These are phyloP conservation scores for Oryza glaberrima DNA, from an alignment of 176 grass and related monocot genomes.

Conservation along the genomic window DNA sequence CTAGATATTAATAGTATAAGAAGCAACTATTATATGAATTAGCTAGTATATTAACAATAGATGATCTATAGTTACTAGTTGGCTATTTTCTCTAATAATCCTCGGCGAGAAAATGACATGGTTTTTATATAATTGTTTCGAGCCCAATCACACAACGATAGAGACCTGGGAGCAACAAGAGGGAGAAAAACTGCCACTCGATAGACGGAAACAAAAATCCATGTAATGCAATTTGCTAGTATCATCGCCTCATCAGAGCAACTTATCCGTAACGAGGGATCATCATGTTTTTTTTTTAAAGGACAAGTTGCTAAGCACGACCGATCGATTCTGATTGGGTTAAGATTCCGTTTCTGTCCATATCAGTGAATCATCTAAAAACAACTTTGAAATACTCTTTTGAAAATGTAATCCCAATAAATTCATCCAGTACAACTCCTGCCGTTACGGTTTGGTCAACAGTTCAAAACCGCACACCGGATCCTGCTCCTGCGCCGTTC, in stretches of 20 bases:
- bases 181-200: not conserved
- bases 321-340: not conserved
- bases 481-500: not conserved
- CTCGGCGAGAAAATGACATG: not conserved
- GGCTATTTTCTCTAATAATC: not conserved
- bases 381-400: not conserved
- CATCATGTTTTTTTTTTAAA: not conserved
- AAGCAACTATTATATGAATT: too few relatives aligned
- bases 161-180: not conserved
- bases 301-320: not conserved
- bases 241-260: not conserved
- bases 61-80: too few relatives aligned
- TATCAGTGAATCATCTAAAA: not conserved
- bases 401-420: not conserved
- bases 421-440: not conserved
- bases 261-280: not conserved
- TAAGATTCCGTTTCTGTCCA: not conserved
- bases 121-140: not conserved
- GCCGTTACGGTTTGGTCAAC: not conserved
- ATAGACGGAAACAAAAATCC: not conserved
- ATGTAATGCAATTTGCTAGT: not conserved
- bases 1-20: too few relatives aligned
- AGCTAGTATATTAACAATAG: too few relatives aligned
- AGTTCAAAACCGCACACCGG: not conserved
- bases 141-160: not conserved